Conservation (phyloP, 495 filamentous ascomycete species). For the Penicillium crystallinum region DNA sequence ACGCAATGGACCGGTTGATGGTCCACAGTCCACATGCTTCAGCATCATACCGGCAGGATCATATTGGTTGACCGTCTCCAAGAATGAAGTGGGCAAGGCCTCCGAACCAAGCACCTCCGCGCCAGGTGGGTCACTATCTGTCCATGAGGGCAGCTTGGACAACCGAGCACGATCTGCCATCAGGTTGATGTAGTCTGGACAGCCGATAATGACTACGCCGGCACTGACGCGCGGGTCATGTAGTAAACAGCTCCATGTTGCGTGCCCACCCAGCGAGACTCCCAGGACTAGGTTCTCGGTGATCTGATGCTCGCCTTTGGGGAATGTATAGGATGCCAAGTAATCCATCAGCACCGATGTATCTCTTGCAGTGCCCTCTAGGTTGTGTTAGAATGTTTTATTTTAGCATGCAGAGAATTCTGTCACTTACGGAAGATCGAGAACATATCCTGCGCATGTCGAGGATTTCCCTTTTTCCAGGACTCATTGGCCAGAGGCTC, state of each 20-base stretch:
- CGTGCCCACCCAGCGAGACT: constrained; percentile 82
- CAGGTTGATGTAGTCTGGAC: constrained; percentile 77
- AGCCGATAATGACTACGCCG: constrained; percentile 77
- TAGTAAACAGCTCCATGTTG: constrained; percentile 76
- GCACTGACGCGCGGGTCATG: constrained; percentile 71
- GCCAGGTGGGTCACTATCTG: constrained; percentile 48
- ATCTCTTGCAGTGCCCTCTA: constrained; percentile 71
- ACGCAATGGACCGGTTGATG: constrained; percentile 24
- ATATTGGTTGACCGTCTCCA: constrained; percentile 53
- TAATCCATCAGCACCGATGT: constrained; percentile 65
- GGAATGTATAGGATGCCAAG: constrained; percentile 70
- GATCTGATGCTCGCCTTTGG: constrained; percentile 47
- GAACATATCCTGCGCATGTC: constrained; percentile 89
- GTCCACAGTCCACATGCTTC: constrained; percentile 36
- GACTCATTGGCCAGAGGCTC: constrained; percentile 56
- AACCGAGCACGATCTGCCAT: constrained; percentile 72
- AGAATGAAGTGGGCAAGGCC: constrained; percentile 65
- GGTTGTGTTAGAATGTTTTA: background rate
- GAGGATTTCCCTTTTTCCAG: constrained; percentile 75
- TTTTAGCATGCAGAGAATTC: background rate
- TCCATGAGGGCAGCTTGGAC: constrained; percentile 63
- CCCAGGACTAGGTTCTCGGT: constrained; percentile 71
- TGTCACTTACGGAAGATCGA: constrained; percentile 49
- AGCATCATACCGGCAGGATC: constrained; percentile 71
- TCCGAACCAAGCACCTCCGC: constrained; percentile 64